phyloP scores from a whole-genome alignment of 2,329 filamentous ascomycete species.

The Leptographium wingfieldii region DNA sequence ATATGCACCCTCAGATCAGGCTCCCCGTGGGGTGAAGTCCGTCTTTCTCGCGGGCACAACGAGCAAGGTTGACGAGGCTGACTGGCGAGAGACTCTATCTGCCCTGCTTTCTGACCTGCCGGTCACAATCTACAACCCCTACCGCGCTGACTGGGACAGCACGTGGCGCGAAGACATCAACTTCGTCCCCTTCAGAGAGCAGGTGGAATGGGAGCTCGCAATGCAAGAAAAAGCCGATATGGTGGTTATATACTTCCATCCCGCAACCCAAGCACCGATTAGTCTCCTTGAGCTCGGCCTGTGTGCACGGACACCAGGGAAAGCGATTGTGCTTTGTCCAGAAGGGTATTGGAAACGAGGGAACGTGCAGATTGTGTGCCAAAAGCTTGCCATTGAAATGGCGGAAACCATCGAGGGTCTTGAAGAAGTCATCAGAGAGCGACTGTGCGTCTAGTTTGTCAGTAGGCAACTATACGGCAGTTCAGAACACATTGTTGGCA shows the following conservation, averaged over 20 bases:
- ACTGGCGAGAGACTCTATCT: conserved; percentile 39
- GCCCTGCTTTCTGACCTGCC: conserved; percentile 27
- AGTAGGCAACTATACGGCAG: too few species aligned
- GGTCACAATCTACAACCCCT: conserved; percentile 44
- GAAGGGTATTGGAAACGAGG: conserved; percentile 41
- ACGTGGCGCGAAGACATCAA: conserved; percentile 37
- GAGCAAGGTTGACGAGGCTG: conserved; percentile 18
- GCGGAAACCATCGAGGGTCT: conserved; percentile 29
- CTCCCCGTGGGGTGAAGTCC: conserved; percentile 12
- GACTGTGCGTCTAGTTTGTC: too few species aligned
- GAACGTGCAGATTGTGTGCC: conserved; percentile 47
- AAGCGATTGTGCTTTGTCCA: conserved; percentile 39
- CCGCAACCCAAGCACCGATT: conserved; percentile 38
- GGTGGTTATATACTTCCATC: conserved; percentile 43
- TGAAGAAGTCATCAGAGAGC: background rate
- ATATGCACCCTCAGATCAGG: background rate
- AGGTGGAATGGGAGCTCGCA: conserved; percentile 49
- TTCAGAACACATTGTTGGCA: too few species aligned
- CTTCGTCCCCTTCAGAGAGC: conserved; percentile 33
- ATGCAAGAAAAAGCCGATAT: conserved; percentile 39
- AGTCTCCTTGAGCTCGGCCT: conserved; percentile 49
- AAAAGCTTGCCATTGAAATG: conserved; percentile 30
- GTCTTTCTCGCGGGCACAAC: conserved; percentile 50
- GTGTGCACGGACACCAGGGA: conserved; percentile 26
- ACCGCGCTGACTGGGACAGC: conserved; percentile 42